These are phyloP conservation scores for Quercus phellos DNA, from an alignment of 331 rosid genomes.

Conservation along the genomic window DNA sequence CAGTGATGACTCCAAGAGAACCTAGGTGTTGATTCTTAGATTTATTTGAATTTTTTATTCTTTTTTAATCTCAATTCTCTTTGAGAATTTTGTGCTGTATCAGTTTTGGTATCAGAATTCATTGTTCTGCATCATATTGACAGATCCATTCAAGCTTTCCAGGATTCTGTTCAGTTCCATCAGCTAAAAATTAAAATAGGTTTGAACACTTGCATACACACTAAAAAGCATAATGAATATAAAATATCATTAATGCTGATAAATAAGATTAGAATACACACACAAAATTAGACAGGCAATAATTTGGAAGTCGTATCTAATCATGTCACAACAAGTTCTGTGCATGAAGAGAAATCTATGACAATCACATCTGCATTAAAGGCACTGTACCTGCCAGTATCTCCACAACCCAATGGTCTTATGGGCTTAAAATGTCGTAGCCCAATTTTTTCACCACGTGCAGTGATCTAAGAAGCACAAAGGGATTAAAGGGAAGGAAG, in stretches of 20 bases:
- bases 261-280: neutral
- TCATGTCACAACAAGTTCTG: neutral
- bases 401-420: constrained; percentile 89
- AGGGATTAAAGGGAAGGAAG: constrained; percentile 9
- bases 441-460: constrained; percentile 61
- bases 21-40: too few species aligned
- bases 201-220: neutral
- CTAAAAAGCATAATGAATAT: neutral
- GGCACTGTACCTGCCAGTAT: constrained; percentile 75
- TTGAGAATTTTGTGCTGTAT: too few species aligned
- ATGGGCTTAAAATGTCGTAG: constrained; percentile 77
- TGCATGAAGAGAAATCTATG: neutral
- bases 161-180: too few species aligned
- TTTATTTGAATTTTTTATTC: too few species aligned
- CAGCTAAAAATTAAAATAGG: too few species aligned
- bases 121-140: too few species aligned
- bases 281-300: neutral
- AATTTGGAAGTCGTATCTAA: neutral
- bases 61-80: too few species aligned
- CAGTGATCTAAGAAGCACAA: constrained; percentile 45
- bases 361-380: neutral
- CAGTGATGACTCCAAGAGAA: too few species aligned
- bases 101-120: too few species aligned
- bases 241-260: neutral
- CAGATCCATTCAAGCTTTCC: too few species aligned